phyloP scores from a whole-genome alignment of 106 monocot genomes.

The Agapanthus africanus region DNA sequence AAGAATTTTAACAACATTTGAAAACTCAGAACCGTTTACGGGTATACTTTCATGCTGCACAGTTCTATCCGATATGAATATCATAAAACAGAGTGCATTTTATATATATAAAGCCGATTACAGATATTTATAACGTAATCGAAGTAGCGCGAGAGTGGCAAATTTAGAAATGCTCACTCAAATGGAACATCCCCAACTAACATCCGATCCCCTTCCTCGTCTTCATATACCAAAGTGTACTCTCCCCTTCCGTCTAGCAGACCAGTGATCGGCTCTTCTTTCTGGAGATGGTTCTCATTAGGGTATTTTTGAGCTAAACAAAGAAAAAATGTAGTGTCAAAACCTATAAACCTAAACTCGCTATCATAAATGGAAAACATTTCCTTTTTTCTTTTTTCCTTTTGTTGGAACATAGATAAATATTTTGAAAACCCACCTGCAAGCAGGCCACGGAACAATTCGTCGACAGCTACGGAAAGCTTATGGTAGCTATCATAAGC shows the following conservation, averaged over 20 bases:
- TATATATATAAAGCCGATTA: too few relatives aligned
- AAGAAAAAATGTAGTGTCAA: constrained; percentile 11
- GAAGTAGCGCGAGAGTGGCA: not conserved
- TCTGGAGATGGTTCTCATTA: constrained; percentile 3
- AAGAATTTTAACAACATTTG: not conserved
- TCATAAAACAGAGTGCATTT: too few relatives aligned
- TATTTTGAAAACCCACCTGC: constrained; percentile 35
- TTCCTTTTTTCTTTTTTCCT: too few relatives aligned
- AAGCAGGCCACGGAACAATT: constrained; percentile 77
- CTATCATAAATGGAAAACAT: too few relatives aligned
- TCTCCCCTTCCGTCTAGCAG: constrained; percentile 72
- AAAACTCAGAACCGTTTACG: not conserved
- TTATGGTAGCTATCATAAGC: constrained; percentile 60
- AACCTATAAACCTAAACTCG: not conserved
- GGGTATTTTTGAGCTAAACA: constrained; percentile 55
- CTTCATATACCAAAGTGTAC: constrained; percentile 85
- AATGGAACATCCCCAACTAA: constrained; percentile 93
- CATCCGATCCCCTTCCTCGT: constrained; percentile 80
- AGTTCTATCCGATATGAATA: too few relatives aligned
- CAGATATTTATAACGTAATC: too few relatives aligned
- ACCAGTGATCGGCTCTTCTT: constrained; percentile 30
- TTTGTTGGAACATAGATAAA: too few relatives aligned
- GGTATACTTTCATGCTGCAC: too few relatives aligned
- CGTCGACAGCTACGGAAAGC: constrained; percentile 66
- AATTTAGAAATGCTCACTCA: constrained; percentile 48